Percentiles rank a stretch among this genome's conserved stretches.
Evolutionary conservation across 2,329 filamentous ascomycete genomes (phyloP).

Genomic region (Paracoccidioides lutzii): DNA sequence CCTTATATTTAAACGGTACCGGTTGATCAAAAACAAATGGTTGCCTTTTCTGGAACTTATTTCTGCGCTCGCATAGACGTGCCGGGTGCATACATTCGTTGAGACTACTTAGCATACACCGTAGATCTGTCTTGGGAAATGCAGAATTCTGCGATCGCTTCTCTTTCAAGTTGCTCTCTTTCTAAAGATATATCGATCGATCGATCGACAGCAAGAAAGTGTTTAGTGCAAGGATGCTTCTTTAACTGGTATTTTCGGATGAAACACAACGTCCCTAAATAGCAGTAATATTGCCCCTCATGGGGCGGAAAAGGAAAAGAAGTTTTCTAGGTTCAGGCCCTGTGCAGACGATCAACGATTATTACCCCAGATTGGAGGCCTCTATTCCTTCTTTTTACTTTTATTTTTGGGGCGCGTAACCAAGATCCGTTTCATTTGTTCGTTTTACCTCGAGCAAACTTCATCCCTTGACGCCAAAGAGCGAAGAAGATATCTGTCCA

Average conservation of each 20-base stretch:
- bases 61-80: neutral
- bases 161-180: neutral
- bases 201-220: neutral
- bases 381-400: neutral
- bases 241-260: neutral
- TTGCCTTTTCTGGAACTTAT: neutral
- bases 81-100: neutral
- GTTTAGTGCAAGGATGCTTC: neutral
- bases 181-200: neutral
- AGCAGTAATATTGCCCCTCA: neutral
- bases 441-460: neutral
- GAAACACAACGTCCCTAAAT: neutral
- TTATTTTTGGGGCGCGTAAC: slow-evolving; percentile 1
- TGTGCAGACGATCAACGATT: neutral
- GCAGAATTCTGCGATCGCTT: neutral
- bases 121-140: neutral
- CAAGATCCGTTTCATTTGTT: neutral
- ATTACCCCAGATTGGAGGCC: neutral
- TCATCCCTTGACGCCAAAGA: neutral
- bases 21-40: neutral
- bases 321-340: neutral
- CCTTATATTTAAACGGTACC: neutral
- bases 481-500: neutral
- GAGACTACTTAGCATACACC: neutral
- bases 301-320: neutral